Percentiles rank a stretch among this genome's conserved stretches.
Conservation (phyloP, 2,329 filamentous ascomycete species). For the Cordyceps pruinosa region DNA sequence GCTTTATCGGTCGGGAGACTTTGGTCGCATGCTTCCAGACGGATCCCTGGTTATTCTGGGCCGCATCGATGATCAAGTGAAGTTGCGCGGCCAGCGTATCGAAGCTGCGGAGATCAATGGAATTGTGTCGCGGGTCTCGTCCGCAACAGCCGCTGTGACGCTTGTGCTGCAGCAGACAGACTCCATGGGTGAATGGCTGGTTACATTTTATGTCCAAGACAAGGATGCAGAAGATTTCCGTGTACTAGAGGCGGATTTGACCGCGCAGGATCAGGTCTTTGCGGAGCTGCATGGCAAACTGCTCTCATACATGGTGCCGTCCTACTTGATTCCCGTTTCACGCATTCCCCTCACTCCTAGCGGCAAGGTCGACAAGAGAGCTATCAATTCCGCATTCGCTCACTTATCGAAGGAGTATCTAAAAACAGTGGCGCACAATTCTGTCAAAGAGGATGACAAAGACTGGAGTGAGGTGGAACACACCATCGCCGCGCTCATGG, state of each 20-base stretch:
- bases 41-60: slow-evolving; percentile 68
- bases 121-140: slow-evolving; percentile 43
- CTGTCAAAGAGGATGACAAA: slow-evolving; percentile 25
- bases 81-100: slow-evolving; percentile 72
- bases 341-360: slow-evolving; percentile 64
- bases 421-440: slow-evolving; percentile 23
- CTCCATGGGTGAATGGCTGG: slow-evolving; percentile 45
- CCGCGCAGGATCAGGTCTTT: slow-evolving; percentile 42
- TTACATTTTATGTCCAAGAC: slow-evolving; percentile 60
- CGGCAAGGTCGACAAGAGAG: slow-evolving; percentile 62
- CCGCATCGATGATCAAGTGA: slow-evolving; percentile 72
- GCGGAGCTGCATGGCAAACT: slow-evolving; percentile 48
- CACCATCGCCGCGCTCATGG: slow-evolving; percentile 48
- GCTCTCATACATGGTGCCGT: slow-evolving; percentile 74
- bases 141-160: slow-evolving; percentile 57
- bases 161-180: slow-evolving; percentile 44
- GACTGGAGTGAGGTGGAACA: slow-evolving; percentile 51
- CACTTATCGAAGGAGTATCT: slow-evolving; percentile 40
- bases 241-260: slow-evolving; percentile 30
- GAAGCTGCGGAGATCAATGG: slow-evolving; percentile 71
- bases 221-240: slow-evolving; percentile 22
- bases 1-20: slow-evolving; percentile 76
- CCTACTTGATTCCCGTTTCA: slow-evolving; percentile 62
- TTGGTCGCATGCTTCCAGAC: slow-evolving; percentile 71
- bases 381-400: slow-evolving; percentile 43